These are phyloP conservation scores for Aspergillus fijiensis DNA, from an alignment of 2,329 filamentous ascomycete genomes.

Conservation along the genomic window DNA sequence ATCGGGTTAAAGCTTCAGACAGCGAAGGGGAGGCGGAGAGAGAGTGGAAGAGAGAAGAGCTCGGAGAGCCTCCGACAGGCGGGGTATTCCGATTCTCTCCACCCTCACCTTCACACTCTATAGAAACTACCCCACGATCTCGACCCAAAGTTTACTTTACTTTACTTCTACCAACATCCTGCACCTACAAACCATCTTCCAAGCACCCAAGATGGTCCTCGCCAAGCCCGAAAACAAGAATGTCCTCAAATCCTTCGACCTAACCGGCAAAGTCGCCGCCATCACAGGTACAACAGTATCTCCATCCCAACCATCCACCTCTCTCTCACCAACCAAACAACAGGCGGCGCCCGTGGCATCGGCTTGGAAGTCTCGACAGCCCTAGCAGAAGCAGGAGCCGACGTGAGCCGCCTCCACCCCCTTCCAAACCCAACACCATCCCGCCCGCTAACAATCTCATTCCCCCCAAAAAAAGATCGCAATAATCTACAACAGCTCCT, in stretches of 20 bases:
- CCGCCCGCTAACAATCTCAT: background rate
- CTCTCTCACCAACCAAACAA: background rate
- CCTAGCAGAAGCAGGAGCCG: slow-evolving; percentile 42
- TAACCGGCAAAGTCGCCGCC: slow-evolving; percentile 29
- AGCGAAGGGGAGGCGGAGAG: background rate
- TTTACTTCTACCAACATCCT: background rate
- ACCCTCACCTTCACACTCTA: background rate
- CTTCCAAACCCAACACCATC: background rate
- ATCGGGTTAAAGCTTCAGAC: no score
- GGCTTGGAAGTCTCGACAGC: slow-evolving; percentile 42
- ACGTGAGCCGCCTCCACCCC: slow-evolving; percentile 21
- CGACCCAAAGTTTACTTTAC: background rate
- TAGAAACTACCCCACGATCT: background rate
- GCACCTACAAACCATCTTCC: background rate
- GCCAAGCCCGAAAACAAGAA: slow-evolving; percentile 25
- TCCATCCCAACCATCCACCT: background rate
- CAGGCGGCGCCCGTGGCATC: slow-evolving; percentile 37
- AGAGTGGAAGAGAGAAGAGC: background rate
- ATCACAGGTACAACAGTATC: slow-evolving; percentile 22
- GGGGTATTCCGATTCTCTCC: background rate
- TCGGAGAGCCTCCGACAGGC: background rate
- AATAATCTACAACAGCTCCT: slow-evolving; percentile 32
- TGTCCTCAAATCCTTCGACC: slow-evolving; percentile 29
- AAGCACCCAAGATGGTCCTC: slow-evolving; percentile 25
- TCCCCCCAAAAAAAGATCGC: slow-evolving; percentile 25